Evolutionary conservation across 1,139 yeast genomes (phyloP).

Genomic region (Petasospora fabianii): DNA sequence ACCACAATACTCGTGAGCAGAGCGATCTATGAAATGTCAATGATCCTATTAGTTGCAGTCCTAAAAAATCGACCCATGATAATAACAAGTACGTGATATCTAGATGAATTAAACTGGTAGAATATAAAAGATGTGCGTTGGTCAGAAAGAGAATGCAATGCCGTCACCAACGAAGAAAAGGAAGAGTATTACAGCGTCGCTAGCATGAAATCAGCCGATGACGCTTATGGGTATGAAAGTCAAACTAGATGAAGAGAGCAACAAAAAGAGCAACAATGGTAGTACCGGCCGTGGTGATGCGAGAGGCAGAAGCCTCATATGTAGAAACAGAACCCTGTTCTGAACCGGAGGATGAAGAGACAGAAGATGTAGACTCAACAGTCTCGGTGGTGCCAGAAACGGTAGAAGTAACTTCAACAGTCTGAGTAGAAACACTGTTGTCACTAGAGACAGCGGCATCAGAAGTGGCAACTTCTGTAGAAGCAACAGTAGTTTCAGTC

Average conservation of each 20-base stretch:
- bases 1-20: too few relatives aligned
- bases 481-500: slow-evolving; percentile 1
- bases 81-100: too few relatives aligned
- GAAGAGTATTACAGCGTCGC: background rate
- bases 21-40: too few relatives aligned
- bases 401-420: slow-evolving; percentile 9
- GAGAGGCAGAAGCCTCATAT: background rate
- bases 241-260: background rate
- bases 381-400: slow-evolving; percentile 20
- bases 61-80: too few relatives aligned
- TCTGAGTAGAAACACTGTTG: slow-evolving; percentile 3
- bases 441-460: background rate
- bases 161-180: too few relatives aligned
- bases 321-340: background rate
- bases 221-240: background rate
- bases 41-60: too few relatives aligned
- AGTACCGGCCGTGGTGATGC: background rate
- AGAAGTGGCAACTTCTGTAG: background rate
- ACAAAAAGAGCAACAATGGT: background rate
- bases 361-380: background rate
- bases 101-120: too few relatives aligned
- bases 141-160: too few relatives aligned
- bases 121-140: too few relatives aligned
- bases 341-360: background rate
- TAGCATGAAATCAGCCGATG: background rate